phyloP scores from a whole-genome alignment of 495 filamentous ascomycete genomes.

The Cercophora sp. region DNA sequence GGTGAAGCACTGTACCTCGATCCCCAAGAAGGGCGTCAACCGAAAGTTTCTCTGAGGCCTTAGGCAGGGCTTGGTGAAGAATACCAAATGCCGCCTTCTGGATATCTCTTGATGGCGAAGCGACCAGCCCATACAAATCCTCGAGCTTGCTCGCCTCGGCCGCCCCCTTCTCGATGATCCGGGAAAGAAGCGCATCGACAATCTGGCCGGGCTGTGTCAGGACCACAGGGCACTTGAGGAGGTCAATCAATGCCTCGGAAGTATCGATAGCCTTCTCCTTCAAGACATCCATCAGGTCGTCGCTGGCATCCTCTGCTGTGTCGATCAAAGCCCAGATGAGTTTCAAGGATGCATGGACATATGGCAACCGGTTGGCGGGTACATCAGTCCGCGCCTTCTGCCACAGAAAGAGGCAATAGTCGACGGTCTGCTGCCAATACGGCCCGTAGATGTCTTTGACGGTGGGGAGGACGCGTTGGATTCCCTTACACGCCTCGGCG shows the following conservation, averaged over 20 bases:
- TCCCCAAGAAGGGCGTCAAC: slow-evolving; percentile 77
- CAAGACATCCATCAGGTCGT: slow-evolving; percentile 78
- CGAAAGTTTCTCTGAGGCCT: slow-evolving; percentile 74
- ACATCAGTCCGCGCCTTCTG: slow-evolving; percentile 33
- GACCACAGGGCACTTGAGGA: slow-evolving; percentile 48
- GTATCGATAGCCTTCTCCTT: slow-evolving; percentile 45
- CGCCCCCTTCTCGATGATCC: slow-evolving; percentile 56
- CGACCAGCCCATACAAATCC: slow-evolving; percentile 67
- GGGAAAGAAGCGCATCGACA: slow-evolving; percentile 63
- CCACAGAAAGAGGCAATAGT: slow-evolving; percentile 55
- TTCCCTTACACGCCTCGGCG: slow-evolving; percentile 57
- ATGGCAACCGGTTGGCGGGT: slow-evolving; percentile 45
- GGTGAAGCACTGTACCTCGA: slow-evolving; percentile 33
- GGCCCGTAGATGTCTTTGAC: slow-evolving; percentile 76
- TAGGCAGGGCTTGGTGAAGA: slow-evolving; percentile 72
- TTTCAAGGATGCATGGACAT: slow-evolving; percentile 65
- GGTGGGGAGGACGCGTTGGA: slow-evolving; percentile 63
- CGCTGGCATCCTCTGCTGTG: slow-evolving; percentile 64
- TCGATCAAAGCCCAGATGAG: slow-evolving; percentile 58
- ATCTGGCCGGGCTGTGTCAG: slow-evolving; percentile 41
- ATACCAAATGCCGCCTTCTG: slow-evolving; percentile 79
- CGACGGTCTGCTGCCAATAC: slow-evolving; percentile 71
- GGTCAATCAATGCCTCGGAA: slow-evolving; percentile 55
- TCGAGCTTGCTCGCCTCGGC: slow-evolving; percentile 50
- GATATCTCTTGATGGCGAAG: slow-evolving; percentile 66